Conservation (phyloP, 306 rosid species). For the Vigna hirtella region DNA sequence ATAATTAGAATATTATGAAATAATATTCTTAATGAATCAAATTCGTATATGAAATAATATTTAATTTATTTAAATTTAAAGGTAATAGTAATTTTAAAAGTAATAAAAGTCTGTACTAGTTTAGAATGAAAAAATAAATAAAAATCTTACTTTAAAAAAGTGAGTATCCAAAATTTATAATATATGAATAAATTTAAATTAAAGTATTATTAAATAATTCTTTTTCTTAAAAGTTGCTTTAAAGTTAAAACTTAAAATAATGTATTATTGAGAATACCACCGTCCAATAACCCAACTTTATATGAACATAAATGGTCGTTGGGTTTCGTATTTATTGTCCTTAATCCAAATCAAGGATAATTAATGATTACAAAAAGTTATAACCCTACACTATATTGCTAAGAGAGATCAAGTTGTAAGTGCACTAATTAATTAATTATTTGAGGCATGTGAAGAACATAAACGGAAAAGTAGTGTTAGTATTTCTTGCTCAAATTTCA, state of each 20-base stretch:
- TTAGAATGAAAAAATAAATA: too few species aligned
- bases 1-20: not conserved
- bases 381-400: not conserved
- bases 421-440: not conserved
- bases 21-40: too few species aligned
- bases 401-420: constrained; percentile 20
- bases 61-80: too few species aligned
- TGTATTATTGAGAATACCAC: constrained; percentile 1
- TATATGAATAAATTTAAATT: not conserved
- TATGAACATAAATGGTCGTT: constrained; percentile 51
- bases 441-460: too few species aligned
- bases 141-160: too few species aligned
- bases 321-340: constrained; percentile 40
- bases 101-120: too few species aligned
- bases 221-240: not conserved
- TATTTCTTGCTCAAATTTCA: not conserved
- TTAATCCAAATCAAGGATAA: constrained; percentile 50
- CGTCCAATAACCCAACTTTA: constrained; percentile 41
- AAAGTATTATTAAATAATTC: not conserved
- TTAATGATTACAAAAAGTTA: constrained; percentile 23
- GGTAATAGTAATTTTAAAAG: too few species aligned
- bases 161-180: not conserved
- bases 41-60: too few species aligned
- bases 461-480: not conserved
- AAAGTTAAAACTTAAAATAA: not conserved